These are phyloP conservation scores for Chlamydomonas sphaeroides DNA, from an alignment of 139 green algal species.

Conservation along the genomic window DNA sequence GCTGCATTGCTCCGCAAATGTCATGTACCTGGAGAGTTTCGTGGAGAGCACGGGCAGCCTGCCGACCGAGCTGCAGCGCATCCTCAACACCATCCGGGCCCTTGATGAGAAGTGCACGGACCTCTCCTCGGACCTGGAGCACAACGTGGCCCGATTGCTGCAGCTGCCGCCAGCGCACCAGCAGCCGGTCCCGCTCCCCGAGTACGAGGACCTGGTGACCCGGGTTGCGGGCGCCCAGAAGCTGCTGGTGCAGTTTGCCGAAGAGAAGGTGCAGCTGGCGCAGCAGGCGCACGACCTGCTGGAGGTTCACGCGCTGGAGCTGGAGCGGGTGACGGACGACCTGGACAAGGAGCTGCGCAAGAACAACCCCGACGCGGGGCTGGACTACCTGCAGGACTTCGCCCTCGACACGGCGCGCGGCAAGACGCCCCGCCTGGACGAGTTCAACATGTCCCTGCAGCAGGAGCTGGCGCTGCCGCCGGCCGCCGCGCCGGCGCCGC, in stretches of 20 bases:
- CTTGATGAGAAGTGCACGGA: constrained; percentile 73
- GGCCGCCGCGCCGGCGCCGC: background rate
- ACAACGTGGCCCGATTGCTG: constrained; percentile 46
- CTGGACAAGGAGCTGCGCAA: constrained; percentile 60
- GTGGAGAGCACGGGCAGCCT: constrained; percentile 71
- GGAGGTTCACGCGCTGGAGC: constrained; percentile 66
- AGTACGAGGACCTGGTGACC: constrained; percentile 35
- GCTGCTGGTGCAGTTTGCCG: constrained; percentile 78
- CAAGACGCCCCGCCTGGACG: constrained; percentile 37
- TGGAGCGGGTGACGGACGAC: constrained; percentile 71
- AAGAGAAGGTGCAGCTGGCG: constrained; percentile 80
- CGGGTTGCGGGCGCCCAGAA: constrained; percentile 54
- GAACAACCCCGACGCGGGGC: constrained; percentile 29
- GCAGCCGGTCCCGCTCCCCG: background rate
- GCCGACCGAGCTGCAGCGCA: constrained; percentile 75
- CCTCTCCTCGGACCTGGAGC: constrained; percentile 52
- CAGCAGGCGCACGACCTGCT: constrained; percentile 77
- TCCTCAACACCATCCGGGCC: constrained; percentile 80
- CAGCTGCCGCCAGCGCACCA: constrained; percentile 28
- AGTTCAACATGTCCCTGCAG: constrained; percentile 31
- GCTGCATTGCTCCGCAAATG: constrained; percentile 54
- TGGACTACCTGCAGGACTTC: constrained; percentile 38
- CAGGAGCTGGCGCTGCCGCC: constrained; percentile 28
- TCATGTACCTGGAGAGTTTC: constrained; percentile 81
- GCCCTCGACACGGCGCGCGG: constrained; percentile 21